Conservation (phyloP, 352 stramenopile genomes). For the Phytophthora cajani region DNA sequence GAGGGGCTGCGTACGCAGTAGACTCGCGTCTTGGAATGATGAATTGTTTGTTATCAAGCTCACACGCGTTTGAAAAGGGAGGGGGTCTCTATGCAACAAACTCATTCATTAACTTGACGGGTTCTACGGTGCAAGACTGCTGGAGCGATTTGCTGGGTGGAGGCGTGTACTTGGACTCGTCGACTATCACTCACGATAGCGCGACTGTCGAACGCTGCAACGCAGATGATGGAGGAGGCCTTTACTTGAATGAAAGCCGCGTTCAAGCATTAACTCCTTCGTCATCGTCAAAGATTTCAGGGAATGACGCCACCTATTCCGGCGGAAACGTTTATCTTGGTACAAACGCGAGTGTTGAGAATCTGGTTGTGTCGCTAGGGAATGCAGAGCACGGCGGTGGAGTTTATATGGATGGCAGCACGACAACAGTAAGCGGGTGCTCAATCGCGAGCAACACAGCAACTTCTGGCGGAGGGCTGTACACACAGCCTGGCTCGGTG, state of each 20-base stretch:
- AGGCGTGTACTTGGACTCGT: conserved; percentile 41
- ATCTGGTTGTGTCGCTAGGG: conserved; percentile 21
- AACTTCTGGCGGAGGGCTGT: conserved; percentile 24
- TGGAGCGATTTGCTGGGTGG: conserved; percentile 24
- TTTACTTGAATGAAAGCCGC: conserved; percentile 35
- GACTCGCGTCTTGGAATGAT: conserved; percentile 14
- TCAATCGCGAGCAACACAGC: conserved; percentile 24
- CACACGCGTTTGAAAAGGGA: conserved; percentile 26
- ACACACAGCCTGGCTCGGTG: conserved; percentile 10
- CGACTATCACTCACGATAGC: conserved; percentile 33
- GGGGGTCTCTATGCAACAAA: conserved; percentile 36
- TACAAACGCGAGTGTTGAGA: conserved; percentile 10
- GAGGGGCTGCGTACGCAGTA: conserved; percentile 42
- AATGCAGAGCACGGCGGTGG: conserved; percentile 20
- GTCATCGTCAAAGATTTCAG: conserved; percentile 21
- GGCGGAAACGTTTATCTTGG: conserved; percentile 31
- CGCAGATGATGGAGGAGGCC: conserved; percentile 42
- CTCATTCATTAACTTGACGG: conserved; percentile 17
- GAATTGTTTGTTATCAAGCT: conserved; percentile 13
- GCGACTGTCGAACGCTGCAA: conserved; percentile 32
- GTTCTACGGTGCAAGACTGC: conserved; percentile 6
- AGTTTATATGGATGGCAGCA: conserved; percentile 10
- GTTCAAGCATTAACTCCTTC: conserved; percentile 5
- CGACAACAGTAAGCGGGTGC: conserved; percentile 16
- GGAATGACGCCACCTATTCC: conserved; percentile 1